Percentiles rank a stretch among this genome's conserved stretches.
Conservation (phyloP, 192 early-diverging fungal genomes). For the Chytriomyces hyalinus region DNA sequence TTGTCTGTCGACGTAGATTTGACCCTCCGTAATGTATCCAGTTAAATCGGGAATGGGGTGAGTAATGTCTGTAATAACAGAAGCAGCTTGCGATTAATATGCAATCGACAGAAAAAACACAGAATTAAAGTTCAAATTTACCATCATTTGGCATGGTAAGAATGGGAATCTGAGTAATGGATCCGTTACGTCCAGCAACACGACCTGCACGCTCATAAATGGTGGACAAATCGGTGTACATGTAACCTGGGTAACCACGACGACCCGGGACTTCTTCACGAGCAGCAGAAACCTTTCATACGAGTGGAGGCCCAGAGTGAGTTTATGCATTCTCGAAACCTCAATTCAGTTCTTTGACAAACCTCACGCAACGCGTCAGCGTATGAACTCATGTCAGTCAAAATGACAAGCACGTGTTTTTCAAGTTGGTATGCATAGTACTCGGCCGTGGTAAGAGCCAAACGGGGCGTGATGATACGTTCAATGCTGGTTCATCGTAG, state of each 20-base stretch:
- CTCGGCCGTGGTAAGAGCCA: conserved; percentile 98
- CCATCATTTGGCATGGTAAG: conserved; percentile 99
- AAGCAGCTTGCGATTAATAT: neutral
- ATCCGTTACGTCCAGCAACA: conserved; percentile 95
- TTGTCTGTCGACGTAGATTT: conserved; percentile 99
- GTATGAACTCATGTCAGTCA: conserved; percentile 99
- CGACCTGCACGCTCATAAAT: conserved; percentile 99
- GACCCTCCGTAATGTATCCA: conserved; percentile 99
- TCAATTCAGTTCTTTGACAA: conserved; percentile 2
- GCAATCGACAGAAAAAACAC: neutral
- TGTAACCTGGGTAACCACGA: conserved; percentile 99
- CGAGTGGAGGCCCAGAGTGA: neutral
- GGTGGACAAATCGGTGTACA: conserved; percentile 99
- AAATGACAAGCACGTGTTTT: conserved; percentile 98
- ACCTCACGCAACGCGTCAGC: conserved; percentile 98
- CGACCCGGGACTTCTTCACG: conserved; percentile 99
- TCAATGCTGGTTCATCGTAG: conserved; percentile 74
- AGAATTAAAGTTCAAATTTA: conserved; percentile 34
- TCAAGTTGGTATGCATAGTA: conserved; percentile 99
- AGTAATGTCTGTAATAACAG: conserved; percentile 77
- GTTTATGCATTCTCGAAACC: conserved; percentile 19
- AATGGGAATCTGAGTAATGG: conserved; percentile 99
- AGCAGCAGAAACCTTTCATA: conserved; percentile 83
- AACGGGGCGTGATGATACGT: conserved; percentile 98
- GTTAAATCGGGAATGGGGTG: conserved; percentile 99